Evolutionary conservation across 306 rosid species (phyloP).

Genomic region (Rubus idaeus): DNA sequence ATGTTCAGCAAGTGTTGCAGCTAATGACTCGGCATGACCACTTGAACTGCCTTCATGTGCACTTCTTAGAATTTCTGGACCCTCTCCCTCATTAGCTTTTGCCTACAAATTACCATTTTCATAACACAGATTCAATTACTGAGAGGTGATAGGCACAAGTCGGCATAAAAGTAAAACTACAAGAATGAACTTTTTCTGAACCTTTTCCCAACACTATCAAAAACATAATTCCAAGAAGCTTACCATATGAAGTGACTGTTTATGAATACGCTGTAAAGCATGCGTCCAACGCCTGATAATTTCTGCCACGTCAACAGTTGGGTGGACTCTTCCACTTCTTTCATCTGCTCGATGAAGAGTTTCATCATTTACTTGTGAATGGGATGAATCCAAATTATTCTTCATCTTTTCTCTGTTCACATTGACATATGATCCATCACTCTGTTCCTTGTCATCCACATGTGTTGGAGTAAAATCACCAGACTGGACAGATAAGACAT

Average conservation of each 20-base stretch:
- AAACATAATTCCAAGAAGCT: slow-evolving; percentile 16
- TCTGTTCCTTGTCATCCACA: slow-evolving; percentile 63
- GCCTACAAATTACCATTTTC: slow-evolving; percentile 51
- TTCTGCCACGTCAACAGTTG: slow-evolving; percentile 92
- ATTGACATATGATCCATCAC: slow-evolving; percentile 57
- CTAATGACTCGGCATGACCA: slow-evolving; percentile 91
- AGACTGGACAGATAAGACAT: slow-evolving; percentile 56
- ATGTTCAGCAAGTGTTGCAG: slow-evolving; percentile 95
- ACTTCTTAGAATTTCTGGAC: slow-evolving; percentile 89
- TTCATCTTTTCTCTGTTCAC: slow-evolving; percentile 33
- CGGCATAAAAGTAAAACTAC: neutral
- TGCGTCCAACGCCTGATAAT: slow-evolving; percentile 98
- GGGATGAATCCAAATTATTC: slow-evolving; percentile 35
- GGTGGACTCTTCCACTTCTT: slow-evolving; percentile 76
- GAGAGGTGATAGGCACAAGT: slow-evolving; percentile 11
- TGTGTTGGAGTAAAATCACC: slow-evolving; percentile 46
- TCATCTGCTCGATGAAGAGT: slow-evolving; percentile 66
- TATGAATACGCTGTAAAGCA: slow-evolving; percentile 97
- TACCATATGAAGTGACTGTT: slow-evolving; percentile 96
- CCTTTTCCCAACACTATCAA: neutral
- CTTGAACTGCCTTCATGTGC: slow-evolving; percentile 71
- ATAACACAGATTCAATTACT: slow-evolving; percentile 19
- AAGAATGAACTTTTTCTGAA: neutral
- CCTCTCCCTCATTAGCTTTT: slow-evolving; percentile 96
- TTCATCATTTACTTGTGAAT: slow-evolving; percentile 49